Percentiles rank a stretch among this genome's conserved stretches.
Conservation (phyloP, 2,329 filamentous ascomycete species). For the Penicillium sp. region DNA sequence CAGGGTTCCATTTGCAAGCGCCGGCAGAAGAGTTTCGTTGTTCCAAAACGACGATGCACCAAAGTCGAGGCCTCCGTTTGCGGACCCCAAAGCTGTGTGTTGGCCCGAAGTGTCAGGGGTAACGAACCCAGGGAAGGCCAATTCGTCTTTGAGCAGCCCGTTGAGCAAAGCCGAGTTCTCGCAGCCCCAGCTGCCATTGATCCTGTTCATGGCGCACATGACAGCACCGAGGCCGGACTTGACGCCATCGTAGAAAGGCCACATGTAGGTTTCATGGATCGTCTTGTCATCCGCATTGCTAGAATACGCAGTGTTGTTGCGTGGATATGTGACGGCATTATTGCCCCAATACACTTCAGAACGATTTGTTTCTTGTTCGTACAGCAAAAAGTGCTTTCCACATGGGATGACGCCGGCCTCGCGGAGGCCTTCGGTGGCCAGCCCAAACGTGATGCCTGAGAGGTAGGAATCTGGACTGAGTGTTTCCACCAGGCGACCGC, state of each 20-base stretch:
- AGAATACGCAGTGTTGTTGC: background rate
- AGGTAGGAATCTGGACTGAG: background rate
- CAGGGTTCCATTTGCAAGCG: slow-evolving; percentile 59
- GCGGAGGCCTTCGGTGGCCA: background rate
- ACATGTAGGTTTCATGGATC: slow-evolving; percentile 60
- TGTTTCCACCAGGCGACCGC: background rate
- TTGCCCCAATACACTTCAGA: too few relatives aligned
- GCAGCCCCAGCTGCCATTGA: slow-evolving; percentile 77
- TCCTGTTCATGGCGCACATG: slow-evolving; percentile 59
- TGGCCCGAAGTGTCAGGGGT: slow-evolving; percentile 79
- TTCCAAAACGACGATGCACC: slow-evolving; percentile 15
- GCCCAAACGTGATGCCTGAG: background rate
- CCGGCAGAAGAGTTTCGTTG: slow-evolving; percentile 43
- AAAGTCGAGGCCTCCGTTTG: slow-evolving; percentile 76
- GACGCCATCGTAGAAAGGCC: slow-evolving; percentile 62
- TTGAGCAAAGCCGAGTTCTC: slow-evolving; percentile 76
- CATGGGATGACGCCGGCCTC: background rate
- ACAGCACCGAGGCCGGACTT: slow-evolving; percentile 54
- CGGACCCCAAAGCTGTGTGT: slow-evolving; percentile 63
- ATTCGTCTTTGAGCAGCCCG: slow-evolving; percentile 70
- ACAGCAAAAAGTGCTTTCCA: background rate
- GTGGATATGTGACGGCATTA: background rate
- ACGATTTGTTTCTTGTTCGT: background rate
- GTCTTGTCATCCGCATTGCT: background rate
- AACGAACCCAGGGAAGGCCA: slow-evolving; percentile 77